A percentile compares a stretch with the other conserved stretches of the same genome.
Conservation (phyloP, 805 yeast genomes). For the Lachancea sp. region DNA sequence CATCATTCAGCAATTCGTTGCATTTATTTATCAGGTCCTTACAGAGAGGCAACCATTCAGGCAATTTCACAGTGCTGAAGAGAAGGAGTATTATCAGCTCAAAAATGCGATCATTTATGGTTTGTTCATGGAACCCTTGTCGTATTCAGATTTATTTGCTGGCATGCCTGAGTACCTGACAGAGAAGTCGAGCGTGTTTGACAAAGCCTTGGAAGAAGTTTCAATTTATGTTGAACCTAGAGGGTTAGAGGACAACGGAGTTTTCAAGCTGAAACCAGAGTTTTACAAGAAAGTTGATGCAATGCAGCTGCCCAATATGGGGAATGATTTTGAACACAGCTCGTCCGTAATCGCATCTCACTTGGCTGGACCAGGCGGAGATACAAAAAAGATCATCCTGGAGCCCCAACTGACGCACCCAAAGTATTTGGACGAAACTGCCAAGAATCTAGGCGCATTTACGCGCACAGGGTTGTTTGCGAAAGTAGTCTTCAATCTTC, state of each 20-base stretch:
- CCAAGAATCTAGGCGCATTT: constrained; percentile 42
- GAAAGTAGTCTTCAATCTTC: constrained; percentile 50
- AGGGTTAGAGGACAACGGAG: constrained; percentile 62
- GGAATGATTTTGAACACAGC: constrained; percentile 47
- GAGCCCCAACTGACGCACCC: constrained; percentile 38
- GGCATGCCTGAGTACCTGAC: constrained; percentile 32
- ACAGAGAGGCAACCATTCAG: constrained; percentile 62
- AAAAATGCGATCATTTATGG: constrained; percentile 43
- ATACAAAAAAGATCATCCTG: constrained; percentile 41
- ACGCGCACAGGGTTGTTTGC: constrained; percentile 49
- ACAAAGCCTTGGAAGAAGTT: constrained; percentile 48
- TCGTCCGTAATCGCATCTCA: constrained; percentile 41
- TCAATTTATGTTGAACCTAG: constrained; percentile 58
- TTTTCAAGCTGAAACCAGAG: constrained; percentile 49
- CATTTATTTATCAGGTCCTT: constrained; percentile 60
- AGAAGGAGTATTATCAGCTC: constrained; percentile 30
- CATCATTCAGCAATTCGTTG: constrained; percentile 74
- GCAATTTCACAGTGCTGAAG: constrained; percentile 33
- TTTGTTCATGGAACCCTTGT: constrained; percentile 45
- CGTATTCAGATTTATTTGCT: constrained; percentile 45
- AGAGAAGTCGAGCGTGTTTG: constrained; percentile 38
- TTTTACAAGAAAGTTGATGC: constrained; percentile 51
- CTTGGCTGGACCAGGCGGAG: constrained; percentile 36
- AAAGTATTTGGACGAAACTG: constrained; percentile 26
- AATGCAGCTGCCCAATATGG: constrained; percentile 40